Evolutionary conservation across 73 alveolate genomes (phyloP).

Genomic region (Paraurostyla sp.): DNA sequence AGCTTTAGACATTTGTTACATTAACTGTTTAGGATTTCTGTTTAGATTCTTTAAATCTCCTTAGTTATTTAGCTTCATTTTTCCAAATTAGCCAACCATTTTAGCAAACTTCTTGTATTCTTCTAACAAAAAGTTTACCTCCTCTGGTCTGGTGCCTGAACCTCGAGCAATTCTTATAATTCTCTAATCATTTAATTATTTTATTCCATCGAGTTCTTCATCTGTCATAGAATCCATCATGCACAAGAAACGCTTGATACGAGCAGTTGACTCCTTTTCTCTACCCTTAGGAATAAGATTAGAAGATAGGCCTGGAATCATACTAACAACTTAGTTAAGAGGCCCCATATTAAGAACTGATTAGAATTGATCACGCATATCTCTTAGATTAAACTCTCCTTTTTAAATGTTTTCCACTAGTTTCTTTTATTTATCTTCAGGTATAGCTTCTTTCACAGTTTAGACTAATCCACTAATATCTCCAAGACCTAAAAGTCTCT

Average conservation of each 20-base stretch:
- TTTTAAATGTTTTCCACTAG: conserved; percentile 92
- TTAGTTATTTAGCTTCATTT: conserved; percentile 85
- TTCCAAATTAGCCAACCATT: conserved; percentile 93
- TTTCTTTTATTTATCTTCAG: conserved; percentile 96
- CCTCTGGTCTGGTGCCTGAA: conserved; percentile 96
- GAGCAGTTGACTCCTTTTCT: conserved; percentile 97
- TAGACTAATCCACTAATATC: conserved; percentile 93
- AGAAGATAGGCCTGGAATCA: conserved; percentile 98
- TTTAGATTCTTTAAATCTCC: conserved; percentile 83
- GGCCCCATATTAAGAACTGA: conserved; percentile 97
- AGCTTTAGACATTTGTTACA: conserved; percentile 91
- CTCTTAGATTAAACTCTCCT: conserved; percentile 97
- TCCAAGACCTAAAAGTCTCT: conserved; percentile 97
- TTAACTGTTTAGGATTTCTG: conserved; percentile 93
- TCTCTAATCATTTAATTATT: conserved; percentile 87
- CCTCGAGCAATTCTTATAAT: conserved; percentile 98
- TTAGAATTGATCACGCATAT: conserved; percentile 95
- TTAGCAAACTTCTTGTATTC: conserved; percentile 94
- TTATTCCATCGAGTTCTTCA: conserved; percentile 89
- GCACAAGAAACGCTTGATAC: conserved; percentile 96
- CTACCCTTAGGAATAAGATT: conserved; percentile 94
- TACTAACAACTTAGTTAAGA: conserved; percentile 93
- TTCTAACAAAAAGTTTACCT: conserved; percentile 92
- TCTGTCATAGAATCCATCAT: conserved; percentile 98
- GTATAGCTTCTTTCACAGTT: conserved; percentile 96